phyloP scores from a whole-genome alignment of 1,284 basidiomycete genomes.

The Puccinia triticina region DNA sequence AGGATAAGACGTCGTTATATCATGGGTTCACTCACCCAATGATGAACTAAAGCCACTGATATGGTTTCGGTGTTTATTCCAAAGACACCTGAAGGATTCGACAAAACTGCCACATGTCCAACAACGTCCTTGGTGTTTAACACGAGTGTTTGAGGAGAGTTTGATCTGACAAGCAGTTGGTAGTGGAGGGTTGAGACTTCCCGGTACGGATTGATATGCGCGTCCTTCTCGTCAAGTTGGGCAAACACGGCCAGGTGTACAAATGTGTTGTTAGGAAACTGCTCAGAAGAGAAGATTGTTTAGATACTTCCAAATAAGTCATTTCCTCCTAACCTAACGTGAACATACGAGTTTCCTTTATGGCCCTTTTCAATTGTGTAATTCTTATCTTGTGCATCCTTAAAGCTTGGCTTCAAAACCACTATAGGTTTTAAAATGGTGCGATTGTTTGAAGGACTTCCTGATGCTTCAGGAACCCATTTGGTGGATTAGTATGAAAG shows the following conservation, averaged over 20 bases:
- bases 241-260: neutral
- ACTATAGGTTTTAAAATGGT: slow-evolving; percentile 12
- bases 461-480: neutral
- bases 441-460: neutral
- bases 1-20: neutral
- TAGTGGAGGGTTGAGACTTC: neutral
- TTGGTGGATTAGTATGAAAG: neutral
- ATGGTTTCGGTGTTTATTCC: neutral
- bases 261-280: slow-evolving; percentile 10
- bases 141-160: neutral
- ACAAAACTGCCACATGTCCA: slow-evolving; percentile 13
- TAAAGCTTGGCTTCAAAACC: neutral
- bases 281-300: neutral
- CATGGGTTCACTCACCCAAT: neutral
- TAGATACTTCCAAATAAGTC: slow-evolving; percentile 16
- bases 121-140: neutral
- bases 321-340: slow-evolving; percentile 1
- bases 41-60: slow-evolving; percentile 5
- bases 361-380: neutral
- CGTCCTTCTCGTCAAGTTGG: neutral
- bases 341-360: slow-evolving; percentile 16
- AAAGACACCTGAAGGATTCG: slow-evolving; percentile 2
- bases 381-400: slow-evolving; percentile 15
- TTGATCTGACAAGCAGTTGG: neutral
- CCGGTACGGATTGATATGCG: neutral